A percentile compares a stretch with the other conserved stretches of the same genome.
phyloP scores from a whole-genome alignment of 345 rosid genomes.

The Eucalyptus regnans region DNA sequence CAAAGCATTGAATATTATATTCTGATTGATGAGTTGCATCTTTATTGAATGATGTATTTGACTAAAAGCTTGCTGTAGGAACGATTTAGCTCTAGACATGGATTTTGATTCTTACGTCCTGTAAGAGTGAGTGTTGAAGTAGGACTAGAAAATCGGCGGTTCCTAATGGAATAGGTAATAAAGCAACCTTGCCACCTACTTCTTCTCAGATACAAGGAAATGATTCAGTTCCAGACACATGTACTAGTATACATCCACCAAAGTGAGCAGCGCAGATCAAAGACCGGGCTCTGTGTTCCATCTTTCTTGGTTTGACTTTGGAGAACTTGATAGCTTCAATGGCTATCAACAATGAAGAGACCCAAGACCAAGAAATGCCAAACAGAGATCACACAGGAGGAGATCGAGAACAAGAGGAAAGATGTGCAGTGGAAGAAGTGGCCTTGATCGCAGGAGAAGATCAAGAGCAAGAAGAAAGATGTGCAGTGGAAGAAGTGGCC shows the following conservation, averaged over 20 bases:
- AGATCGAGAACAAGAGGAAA: background rate
- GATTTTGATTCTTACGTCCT: accelerated
- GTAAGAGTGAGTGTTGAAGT: accelerated
- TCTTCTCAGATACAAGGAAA: too few species aligned
- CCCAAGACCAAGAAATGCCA: background rate
- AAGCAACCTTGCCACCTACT: too few species aligned
- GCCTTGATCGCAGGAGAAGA: background rate
- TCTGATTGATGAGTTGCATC: background rate
- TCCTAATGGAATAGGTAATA: too few species aligned
- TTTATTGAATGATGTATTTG: background rate
- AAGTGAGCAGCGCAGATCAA: background rate
- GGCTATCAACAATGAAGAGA: background rate
- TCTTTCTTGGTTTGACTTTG: background rate
- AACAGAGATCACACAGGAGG: background rate
- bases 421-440: background rate
- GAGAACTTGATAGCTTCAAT: background rate
- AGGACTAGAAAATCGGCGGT: too few species aligned
- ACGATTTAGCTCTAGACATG: too few species aligned
- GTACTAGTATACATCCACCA: background rate
- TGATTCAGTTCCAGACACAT: too few species aligned
- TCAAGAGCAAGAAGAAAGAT: constrained; percentile 29
- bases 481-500: constrained; percentile 77
- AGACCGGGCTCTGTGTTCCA: background rate
- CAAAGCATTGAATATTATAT: background rate
- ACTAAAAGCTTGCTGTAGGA: too few species aligned